Evolutionary conservation across 257 asterid genomes (phyloP).

Genomic region (Cruciata laevipes): DNA sequence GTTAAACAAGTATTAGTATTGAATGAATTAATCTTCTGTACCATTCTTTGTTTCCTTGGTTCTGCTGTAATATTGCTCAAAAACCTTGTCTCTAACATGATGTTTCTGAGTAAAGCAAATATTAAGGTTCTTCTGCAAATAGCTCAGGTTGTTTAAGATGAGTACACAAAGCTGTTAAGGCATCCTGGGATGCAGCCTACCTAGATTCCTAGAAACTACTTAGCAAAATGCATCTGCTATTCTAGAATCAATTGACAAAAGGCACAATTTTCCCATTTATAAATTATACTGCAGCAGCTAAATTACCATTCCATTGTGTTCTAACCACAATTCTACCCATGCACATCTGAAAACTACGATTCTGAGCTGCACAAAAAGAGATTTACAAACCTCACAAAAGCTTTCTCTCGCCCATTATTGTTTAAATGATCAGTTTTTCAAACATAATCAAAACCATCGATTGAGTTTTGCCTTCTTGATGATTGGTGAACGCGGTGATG

Average conservation of each 20-base stretch:
- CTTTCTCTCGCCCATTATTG: background rate
- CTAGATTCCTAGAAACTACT: background rate
- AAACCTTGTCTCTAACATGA: too few relatives aligned
- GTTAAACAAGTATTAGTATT: too few relatives aligned
- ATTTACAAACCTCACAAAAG: constrained; percentile 1
- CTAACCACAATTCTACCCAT: background rate
- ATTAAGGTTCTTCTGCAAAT: too few relatives aligned
- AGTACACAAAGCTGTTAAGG: too few relatives aligned
- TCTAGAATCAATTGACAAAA: background rate
- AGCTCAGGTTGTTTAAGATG: too few relatives aligned
- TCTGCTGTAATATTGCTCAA: too few relatives aligned
- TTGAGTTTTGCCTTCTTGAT: background rate
- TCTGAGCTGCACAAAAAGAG: background rate
- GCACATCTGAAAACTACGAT: background rate
- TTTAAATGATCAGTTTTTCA: too few relatives aligned
- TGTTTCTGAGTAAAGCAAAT: too few relatives aligned
- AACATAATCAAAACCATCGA: background rate
- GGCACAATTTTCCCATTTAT: background rate
- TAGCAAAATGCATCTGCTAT: background rate
- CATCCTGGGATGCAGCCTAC: too few relatives aligned
- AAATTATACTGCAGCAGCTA: background rate
- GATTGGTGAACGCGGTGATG: background rate
- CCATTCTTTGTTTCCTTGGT: too few relatives aligned
- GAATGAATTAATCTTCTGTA: too few relatives aligned
- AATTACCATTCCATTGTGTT: background rate